Evolutionary conservation across 768 basidiomycete genomes (phyloP).

Genomic region (Rickenella mellea): DNA sequence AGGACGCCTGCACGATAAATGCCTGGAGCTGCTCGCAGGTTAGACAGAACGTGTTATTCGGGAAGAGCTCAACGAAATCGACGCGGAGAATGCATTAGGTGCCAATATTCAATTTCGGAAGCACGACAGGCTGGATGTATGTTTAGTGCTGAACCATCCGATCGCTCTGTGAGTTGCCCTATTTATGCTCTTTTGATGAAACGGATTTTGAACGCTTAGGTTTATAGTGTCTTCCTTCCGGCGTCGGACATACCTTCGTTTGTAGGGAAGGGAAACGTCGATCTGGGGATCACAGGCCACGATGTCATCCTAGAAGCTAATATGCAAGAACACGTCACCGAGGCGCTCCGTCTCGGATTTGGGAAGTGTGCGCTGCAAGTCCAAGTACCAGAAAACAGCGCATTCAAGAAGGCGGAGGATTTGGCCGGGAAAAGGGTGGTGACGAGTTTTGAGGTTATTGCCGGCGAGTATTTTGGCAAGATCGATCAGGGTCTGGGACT

Average conservation of each 20-base stretch:
- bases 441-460: conserved; percentile 89
- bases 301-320: conserved; percentile 90
- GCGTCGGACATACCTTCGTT: conserved; percentile 97
- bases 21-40: conserved; percentile 79
- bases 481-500: conserved; percentile 49
- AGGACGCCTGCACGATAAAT: conserved; percentile 90
- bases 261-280: conserved; percentile 94
- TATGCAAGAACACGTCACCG: conserved; percentile 70
- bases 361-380: conserved; percentile 87
- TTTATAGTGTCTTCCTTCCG: conserved; percentile 82
- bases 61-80: background rate
- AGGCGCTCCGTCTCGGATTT: conserved; percentile 79
- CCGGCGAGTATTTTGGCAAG: conserved; percentile 64
- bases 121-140: conserved; percentile 82
- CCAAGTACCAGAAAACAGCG: conserved; percentile 75
- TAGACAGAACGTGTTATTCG: conserved; percentile 12
- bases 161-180: conserved; percentile 77
- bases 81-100: conserved; percentile 35
- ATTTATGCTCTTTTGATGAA: background rate
- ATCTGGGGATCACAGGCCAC: conserved; percentile 95
- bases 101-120: conserved; percentile 94
- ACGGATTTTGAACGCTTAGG: background rate
- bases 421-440: conserved; percentile 89
- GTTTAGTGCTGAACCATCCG: conserved; percentile 85
- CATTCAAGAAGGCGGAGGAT: conserved; percentile 63